A percentile compares a stretch with the other conserved stretches of the same genome.
phyloP scores from a whole-genome alignment of 768 basidiomycete species.

The Lactarius indigo region DNA sequence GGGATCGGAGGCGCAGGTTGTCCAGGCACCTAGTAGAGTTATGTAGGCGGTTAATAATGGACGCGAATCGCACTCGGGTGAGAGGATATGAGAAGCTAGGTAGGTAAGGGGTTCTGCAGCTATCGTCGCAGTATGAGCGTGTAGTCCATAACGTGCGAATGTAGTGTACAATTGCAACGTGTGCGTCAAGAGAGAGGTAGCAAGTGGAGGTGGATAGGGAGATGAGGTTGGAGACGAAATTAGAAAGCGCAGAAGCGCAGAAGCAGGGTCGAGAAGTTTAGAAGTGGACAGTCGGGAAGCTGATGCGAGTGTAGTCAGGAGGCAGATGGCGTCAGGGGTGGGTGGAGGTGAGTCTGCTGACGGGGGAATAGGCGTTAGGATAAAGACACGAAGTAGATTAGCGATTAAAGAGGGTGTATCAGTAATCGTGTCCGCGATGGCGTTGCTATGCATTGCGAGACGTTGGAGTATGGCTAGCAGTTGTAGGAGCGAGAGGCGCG shows the following conservation, averaged over 20 bases:
- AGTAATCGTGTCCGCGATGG: conserved; percentile 48
- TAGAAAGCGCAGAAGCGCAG: conserved; percentile 71
- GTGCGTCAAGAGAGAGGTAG: conserved; percentile 46
- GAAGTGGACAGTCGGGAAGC: conserved; percentile 70
- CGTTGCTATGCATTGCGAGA: conserved; percentile 56
- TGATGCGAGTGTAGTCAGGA: conserved; percentile 53
- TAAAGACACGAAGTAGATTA: conserved; percentile 50
- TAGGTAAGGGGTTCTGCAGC: conserved; percentile 53
- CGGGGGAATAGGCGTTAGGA: conserved; percentile 51
- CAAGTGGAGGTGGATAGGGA: conserved; percentile 36
- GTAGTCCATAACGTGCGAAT: conserved; percentile 77
- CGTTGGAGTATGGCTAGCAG: conserved; percentile 58
- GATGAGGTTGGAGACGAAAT: conserved; percentile 49
- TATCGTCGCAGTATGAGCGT: conserved; percentile 62
- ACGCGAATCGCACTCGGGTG: conserved; percentile 36
- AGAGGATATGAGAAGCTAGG: conserved; percentile 47
- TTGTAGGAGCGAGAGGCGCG: conserved; percentile 49
- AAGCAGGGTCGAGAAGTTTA: conserved; percentile 51
- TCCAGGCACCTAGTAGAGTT: conserved; percentile 66
- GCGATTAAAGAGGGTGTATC: conserved; percentile 50
- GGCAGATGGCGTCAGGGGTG: conserved; percentile 49
- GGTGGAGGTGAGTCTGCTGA: conserved; percentile 33
- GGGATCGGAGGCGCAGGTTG: conserved; percentile 81
- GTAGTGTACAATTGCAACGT: conserved; percentile 62
- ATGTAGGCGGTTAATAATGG: conserved; percentile 51